Evolutionary conservation across 176 grass and related monocot genomes (phyloP), one percentile per base, ranked within the genome.

Genomic region (Phyllostachys edulis): DNA sequence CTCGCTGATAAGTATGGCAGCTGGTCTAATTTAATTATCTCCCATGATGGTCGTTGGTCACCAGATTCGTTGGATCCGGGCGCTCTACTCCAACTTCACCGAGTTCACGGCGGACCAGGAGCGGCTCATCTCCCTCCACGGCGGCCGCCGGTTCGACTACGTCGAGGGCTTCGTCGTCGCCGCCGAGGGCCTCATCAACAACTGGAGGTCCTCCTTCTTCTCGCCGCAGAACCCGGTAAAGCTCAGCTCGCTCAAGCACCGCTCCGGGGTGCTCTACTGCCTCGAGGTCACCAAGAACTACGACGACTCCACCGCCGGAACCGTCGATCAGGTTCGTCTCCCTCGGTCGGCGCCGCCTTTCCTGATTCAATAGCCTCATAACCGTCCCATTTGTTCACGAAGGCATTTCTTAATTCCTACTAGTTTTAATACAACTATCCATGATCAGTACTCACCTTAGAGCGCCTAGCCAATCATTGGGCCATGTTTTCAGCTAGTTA

Each of bases 151-250:
- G 74, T 99, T 99, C 69, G 91, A 99, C 83, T 99, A 99, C 76
- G 87, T 99, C 1, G 96, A 99, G 69, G 96, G 96, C 39, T 94
- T 99, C 73, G 96, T 99, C 41, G 91, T 96, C 42, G 90, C 91
- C 41, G 93, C 94, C 80, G 96, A 99, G 68, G 94, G 93, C 37
- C 87, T 96, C 50, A 95, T 99, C 88, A 99, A 99, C 89, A 99
- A 96, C 85, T 96, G 96, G 96, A 87, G 96, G 56, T 99, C 96
- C 12, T 99, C 96, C 73, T 99, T 99, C 87, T 99, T 99, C 96
- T 99, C 96, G 40, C 91, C 91, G 6, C 86, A 87, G 88, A 99
- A 99, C 76, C 91, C 96, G 1, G 92, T 99, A 18, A 99, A 99
- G 83, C 67, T 94, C 66, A 92, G 81, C 91, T 94, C 96, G 52